These are phyloP conservation scores for Bondarzewia mesenterica DNA, from an alignment of 1,284 basidiomycete species.

Conservation along the genomic window DNA sequence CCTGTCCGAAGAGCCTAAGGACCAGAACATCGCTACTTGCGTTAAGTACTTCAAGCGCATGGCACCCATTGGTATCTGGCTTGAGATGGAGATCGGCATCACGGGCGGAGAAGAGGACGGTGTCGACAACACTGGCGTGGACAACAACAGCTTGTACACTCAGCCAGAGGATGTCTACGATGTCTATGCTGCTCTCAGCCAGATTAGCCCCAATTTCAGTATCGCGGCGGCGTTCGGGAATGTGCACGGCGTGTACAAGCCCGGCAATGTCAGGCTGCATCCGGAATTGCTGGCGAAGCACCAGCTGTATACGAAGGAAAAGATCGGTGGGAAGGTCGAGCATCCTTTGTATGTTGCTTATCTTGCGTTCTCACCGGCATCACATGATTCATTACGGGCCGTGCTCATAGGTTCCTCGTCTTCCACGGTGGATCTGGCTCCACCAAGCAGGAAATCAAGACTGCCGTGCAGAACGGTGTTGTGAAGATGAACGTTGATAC, in stretches of 20 bases:
- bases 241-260: constrained; percentile 95
- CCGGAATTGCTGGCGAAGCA: constrained; percentile 93
- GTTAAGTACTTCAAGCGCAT: constrained; percentile 95
- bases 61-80: constrained; percentile 90
- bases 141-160: constrained; percentile 93
- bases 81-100: constrained; percentile 99
- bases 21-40: constrained; percentile 94
- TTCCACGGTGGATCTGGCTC: constrained; percentile 99
- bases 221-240: constrained; percentile 97
- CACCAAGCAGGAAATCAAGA: constrained; percentile 92
- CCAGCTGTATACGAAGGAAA: constrained; percentile 71
- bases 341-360: constrained; percentile 68
- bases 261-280: constrained; percentile 87
- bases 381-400: too few relatives aligned
- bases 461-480: constrained; percentile 88
- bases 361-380: neutral
- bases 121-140: constrained; percentile 92
- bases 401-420: constrained; percentile 75
- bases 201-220: constrained; percentile 91
- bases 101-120: constrained; percentile 99
- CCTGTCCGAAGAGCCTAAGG: constrained; percentile 96
- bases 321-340: constrained; percentile 60
- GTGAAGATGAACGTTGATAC: constrained; percentile 98
- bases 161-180: constrained; percentile 97
- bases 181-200: constrained; percentile 77